phyloP scores from a whole-genome alignment of 108 stramenopile species.

The Asterionellopsis glacialis region DNA sequence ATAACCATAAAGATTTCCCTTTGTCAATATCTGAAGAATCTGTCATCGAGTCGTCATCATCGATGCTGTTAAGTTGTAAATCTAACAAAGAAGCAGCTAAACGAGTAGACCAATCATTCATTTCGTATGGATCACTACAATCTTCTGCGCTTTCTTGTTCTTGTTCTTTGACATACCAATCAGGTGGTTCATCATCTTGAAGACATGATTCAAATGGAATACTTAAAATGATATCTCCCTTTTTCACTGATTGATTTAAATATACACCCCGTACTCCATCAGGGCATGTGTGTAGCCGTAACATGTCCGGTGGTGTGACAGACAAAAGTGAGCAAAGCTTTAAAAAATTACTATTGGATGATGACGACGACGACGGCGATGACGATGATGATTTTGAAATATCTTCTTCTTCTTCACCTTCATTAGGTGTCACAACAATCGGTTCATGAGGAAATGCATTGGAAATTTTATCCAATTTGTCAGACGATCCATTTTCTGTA shows the following conservation, averaged over 20 bases:
- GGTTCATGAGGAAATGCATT: too few relatives aligned
- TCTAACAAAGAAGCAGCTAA: slow-evolving; percentile 44
- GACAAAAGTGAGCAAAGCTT: not conserved
- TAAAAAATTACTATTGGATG: too few relatives aligned
- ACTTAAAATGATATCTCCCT: slow-evolving; percentile 42
- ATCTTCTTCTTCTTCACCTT: too few relatives aligned
- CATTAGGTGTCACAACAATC: too few relatives aligned
- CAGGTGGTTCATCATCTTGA: slow-evolving; percentile 57
- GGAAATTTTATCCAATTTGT: too few relatives aligned
- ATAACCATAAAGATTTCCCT: slow-evolving; percentile 31
- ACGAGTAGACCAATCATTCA: slow-evolving; percentile 61
- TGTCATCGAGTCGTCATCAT: not conserved
- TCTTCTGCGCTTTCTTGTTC: too few relatives aligned
- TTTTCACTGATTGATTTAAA: slow-evolving; percentile 22
- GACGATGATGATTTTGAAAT: too few relatives aligned
- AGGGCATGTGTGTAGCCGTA: not conserved
- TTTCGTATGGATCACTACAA: not conserved
- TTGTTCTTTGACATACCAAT: not conserved
- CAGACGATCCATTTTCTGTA: too few relatives aligned
- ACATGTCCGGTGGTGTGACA: not conserved
- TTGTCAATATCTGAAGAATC: slow-evolving; percentile 7
- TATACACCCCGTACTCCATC: slow-evolving; percentile 45
- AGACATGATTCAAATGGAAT: slow-evolving; percentile 62
- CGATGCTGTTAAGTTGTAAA: not conserved
- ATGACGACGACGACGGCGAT: too few relatives aligned